Base-by-base conservation (phyloP, 345 rosid genomes). In the Gossypium herbaceum region DNA sequence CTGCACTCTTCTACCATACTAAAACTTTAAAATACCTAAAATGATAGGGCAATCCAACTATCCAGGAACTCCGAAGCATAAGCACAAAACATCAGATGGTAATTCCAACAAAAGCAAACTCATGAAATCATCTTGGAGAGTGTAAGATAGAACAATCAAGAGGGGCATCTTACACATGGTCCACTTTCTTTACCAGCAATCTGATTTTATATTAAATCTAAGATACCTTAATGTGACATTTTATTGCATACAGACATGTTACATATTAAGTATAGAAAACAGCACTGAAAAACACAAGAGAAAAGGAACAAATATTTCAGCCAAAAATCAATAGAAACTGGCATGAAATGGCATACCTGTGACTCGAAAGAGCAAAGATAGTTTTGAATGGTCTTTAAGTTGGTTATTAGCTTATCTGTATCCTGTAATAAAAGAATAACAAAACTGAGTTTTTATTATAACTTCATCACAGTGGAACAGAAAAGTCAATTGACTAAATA, bases 311-410 rank as follows among this genome's bases (percentile, higher is more conserved):
- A 41, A 72, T 20, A 12, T 62, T 50, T 44, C 65, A 39, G 13
- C 57, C 72, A 17, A 64, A n/a, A 58, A 68, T 57, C 17, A 59
- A 68, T 57, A 74, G 72, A 44, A 62, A 25, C 59, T 66, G 61
- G 68, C 64, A 68, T 68, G 54, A 75, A 60, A 73, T 55, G 52
- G 66, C 79, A 73, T 77, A 95, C 98, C 94, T 88, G 94, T 56
- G 93, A 83, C 62, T 84, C 78, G 76, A 93, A 93, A 27, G 98
- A 90, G 87, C 97, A 90, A 56, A 96, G 92, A 84, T 96, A 92
- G 79, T 90, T 88, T 83, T 92, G 95, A 76, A 96, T 89, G 62
- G 86, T 96, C 81, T 92, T 92, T 76, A 93, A 81, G 80, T 92
- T 96, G 77, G 86, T 71, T 29, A 90, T 87, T 41, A 92, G 79